A percentile compares a stretch with the other conserved stretches of the same genome.
phyloP scores from a whole-genome alignment of 2,329 filamentous ascomycete species.

The Ophiostoma sp. region DNA sequence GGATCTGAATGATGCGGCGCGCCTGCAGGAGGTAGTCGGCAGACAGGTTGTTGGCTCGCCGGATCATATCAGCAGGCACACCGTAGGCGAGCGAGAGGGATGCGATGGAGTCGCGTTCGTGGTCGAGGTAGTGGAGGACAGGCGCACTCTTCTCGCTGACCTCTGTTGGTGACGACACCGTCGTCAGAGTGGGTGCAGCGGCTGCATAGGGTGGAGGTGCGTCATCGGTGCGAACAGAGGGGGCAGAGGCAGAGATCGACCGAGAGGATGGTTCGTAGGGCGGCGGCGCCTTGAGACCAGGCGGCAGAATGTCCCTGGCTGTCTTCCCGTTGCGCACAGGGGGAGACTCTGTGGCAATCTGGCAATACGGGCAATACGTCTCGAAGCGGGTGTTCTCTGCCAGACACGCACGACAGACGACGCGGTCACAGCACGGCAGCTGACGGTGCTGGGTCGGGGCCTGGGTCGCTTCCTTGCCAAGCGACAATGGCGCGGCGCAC shows the following conservation, averaged over 20 bases:
- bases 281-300: constrained; percentile 63
- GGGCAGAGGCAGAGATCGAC: not conserved
- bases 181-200: not conserved
- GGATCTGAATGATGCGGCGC: constrained; percentile 65
- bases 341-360: constrained; percentile 53
- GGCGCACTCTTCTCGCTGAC: constrained; percentile 43
- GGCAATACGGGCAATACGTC: constrained; percentile 67
- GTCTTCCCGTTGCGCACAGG: not conserved
- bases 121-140: constrained; percentile 68
- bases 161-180: not conserved
- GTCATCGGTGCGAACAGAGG: not conserved
- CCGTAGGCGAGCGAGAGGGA: constrained; percentile 67
- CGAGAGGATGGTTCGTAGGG: constrained; percentile 42
- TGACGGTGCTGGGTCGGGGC: constrained; percentile 43
- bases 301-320: constrained; percentile 41
- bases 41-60: constrained; percentile 59
- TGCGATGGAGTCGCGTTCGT: constrained; percentile 59
- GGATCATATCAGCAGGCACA: constrained; percentile 58
- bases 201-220: constrained; percentile 25
- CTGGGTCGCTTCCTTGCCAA: constrained; percentile 25
- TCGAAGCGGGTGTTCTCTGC: constrained; percentile 64
- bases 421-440: constrained; percentile 62
- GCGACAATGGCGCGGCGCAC: constrained; percentile 57
- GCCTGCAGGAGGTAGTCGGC: constrained; percentile 66
- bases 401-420: constrained; percentile 67